Evolutionary conservation across 2,329 filamentous ascomycete genomes (phyloP).

Genomic region (Bisporella sp.): DNA sequence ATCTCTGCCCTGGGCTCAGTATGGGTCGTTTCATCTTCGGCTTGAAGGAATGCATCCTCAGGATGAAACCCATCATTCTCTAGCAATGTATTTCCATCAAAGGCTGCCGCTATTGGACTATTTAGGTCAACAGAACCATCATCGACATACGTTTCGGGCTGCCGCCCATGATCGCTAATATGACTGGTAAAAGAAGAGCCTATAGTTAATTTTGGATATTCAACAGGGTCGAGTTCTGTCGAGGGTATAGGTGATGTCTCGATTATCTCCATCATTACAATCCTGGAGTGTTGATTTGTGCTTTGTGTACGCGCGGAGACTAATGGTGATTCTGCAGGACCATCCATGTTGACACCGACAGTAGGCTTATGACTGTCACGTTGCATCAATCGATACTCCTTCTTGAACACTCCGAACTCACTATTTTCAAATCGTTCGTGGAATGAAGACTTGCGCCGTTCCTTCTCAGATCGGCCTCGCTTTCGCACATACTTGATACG

Average conservation of each 20-base stretch:
- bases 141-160: slow-evolving; percentile 38
- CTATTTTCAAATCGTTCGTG: too few species aligned
- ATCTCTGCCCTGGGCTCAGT: background rate
- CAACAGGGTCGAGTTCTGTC: background rate
- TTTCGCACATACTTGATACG: background rate
- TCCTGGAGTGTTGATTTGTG: background rate
- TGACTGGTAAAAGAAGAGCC: slow-evolving; percentile 34
- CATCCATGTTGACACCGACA: background rate
- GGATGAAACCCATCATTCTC: background rate
- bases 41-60: background rate
- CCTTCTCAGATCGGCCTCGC: background rate
- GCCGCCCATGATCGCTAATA: slow-evolving; percentile 40
- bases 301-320: background rate
- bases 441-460: background rate
- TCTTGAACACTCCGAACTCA: background rate
- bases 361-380: background rate
- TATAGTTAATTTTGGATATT: slow-evolving; percentile 27
- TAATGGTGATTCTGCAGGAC: background rate
- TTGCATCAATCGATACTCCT: background rate
- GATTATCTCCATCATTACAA: background rate
- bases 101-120: slow-evolving; percentile 2
- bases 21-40: slow-evolving; percentile 4
- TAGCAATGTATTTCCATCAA: slow-evolving; percentile 4
- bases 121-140: slow-evolving; percentile 16
- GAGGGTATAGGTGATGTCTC: background rate